Conservation (phyloP, 345 rosid genomes). For the Chamaenerion angustifolium region DNA sequence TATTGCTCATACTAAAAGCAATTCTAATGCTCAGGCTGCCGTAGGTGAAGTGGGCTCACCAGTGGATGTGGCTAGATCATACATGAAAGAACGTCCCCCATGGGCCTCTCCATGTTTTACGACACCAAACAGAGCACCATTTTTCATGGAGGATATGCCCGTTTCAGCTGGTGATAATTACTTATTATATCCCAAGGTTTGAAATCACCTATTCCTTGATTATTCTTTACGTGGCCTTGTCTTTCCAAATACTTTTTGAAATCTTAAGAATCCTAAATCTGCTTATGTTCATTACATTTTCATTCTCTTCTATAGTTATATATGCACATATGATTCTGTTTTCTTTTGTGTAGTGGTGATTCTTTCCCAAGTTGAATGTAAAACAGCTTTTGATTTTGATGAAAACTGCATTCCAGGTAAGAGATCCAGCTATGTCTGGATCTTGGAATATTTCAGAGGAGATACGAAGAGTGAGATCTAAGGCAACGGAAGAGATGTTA, state of each 20-base stretch:
- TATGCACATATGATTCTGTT: too few species aligned
- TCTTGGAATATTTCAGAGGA: slow-evolving; percentile 85
- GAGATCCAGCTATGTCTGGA: slow-evolving; percentile 32
- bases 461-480: slow-evolving; percentile 73
- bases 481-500: slow-evolving; percentile 78
- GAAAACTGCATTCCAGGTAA: slow-evolving; percentile 25
- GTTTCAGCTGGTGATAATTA: slow-evolving; percentile 27
- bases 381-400: background rate
- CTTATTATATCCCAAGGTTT: slow-evolving; percentile 43
- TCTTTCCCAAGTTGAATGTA: background rate
- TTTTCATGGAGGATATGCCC: slow-evolving; percentile 40
- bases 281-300: background rate
- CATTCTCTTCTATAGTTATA: background rate
- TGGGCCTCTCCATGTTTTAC: slow-evolving; percentile 57
- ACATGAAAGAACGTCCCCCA: slow-evolving; percentile 56
- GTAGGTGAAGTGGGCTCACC: slow-evolving; percentile 64
- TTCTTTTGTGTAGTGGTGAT: background rate
- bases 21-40: slow-evolving; percentile 23
- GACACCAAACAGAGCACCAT: slow-evolving; percentile 26
- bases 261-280: background rate
- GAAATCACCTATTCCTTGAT: too few species aligned
- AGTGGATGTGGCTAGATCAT: slow-evolving; percentile 67
- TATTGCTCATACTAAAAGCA: slow-evolving; percentile 2
- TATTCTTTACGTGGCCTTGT: too few species aligned
- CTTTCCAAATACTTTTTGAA: too few species aligned